These are phyloP conservation scores for Hordeum vulgare DNA, from an alignment of 176 grass and related monocot genomes.

Conservation along the genomic window DNA sequence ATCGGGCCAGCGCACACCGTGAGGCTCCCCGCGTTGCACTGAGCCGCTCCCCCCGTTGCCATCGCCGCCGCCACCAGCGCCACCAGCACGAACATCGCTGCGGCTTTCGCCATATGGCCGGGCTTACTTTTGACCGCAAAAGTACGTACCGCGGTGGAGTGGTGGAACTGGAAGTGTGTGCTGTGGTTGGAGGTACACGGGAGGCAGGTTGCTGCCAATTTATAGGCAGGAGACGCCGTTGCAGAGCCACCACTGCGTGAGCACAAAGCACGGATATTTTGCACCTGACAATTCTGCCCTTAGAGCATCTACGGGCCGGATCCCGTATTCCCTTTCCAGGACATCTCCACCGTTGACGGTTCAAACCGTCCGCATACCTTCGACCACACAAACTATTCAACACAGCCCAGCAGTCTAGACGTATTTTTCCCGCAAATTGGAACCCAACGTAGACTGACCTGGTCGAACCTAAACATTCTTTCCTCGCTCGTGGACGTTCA, in stretches of 20 bases:
- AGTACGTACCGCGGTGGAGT: not conserved
- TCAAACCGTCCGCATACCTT: too few relatives aligned
- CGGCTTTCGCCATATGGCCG: conserved; percentile 4
- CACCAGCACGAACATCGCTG: not conserved
- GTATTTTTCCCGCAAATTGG: too few relatives aligned
- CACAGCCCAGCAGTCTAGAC: too few relatives aligned
- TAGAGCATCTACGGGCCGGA: too few relatives aligned
- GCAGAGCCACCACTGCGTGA: not conserved
- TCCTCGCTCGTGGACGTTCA: too few relatives aligned
- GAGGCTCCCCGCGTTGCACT: conserved; percentile 20
- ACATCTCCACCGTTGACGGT: too few relatives aligned
- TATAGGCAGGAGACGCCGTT: not conserved
- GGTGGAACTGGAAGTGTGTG: not conserved
- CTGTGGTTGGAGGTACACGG: not conserved
- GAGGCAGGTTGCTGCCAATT: not conserved
- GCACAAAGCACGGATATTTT: too few relatives aligned
- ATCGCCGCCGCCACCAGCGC: not conserved
- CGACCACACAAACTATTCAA: too few relatives aligned
- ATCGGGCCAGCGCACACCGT: conserved; percentile 21
- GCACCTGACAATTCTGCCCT: not conserved
- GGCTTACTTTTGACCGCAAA: not conserved
- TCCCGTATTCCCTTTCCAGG: too few relatives aligned
- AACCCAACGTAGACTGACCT: too few relatives aligned
- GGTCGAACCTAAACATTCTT: too few relatives aligned
- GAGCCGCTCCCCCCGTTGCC: not conserved